phyloP scores from a whole-genome alignment of 2,329 filamentous ascomycete species.

The Scedosporium apiospermum region DNA sequence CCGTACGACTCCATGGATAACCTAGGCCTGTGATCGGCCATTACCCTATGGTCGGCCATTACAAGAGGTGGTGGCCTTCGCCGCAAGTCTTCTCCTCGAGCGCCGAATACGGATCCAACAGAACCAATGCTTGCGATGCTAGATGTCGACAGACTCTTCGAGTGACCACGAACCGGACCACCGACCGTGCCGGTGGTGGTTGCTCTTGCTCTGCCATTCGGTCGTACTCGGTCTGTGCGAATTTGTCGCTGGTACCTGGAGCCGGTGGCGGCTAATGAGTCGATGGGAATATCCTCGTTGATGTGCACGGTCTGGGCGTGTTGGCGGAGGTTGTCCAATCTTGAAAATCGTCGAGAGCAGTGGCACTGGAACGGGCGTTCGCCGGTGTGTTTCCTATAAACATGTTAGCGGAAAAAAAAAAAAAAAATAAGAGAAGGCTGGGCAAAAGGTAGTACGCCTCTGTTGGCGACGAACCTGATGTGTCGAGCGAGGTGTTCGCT shows the following conservation, averaged over 20 bases:
- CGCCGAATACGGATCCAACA: conserved; percentile 53
- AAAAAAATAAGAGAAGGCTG: too few species aligned
- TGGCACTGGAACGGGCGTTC: conserved; percentile 96
- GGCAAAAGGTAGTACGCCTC: too few species aligned
- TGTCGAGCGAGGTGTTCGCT: conserved; percentile 93
- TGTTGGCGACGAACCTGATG: conserved; percentile 54
- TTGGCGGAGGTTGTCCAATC: conserved; percentile 88
- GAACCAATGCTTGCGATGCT: conserved; percentile 73
- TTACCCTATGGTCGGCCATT: conserved; percentile 61
- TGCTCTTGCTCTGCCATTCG: conserved; percentile 62
- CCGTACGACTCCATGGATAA: conserved; percentile 61
- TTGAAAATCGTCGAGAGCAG: conserved; percentile 84
- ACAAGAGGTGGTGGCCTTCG: conserved; percentile 72
- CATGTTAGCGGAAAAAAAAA: background rate
- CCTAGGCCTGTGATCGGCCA: conserved; percentile 52
- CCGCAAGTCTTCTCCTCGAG: conserved; percentile 55
- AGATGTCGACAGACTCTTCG: conserved; percentile 76
- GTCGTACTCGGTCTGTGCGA: conserved; percentile 70
- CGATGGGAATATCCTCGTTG: conserved; percentile 90
- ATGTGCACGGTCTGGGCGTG: conserved; percentile 97
- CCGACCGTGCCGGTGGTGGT: conserved; percentile 67
- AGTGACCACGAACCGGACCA: conserved; percentile 67
- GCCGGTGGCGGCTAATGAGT: conserved; percentile 86
- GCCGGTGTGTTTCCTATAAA: conserved; percentile 80
- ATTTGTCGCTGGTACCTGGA: conserved; percentile 90